A percentile compares a stretch with the other conserved stretches of the same genome.
phyloP scores from a whole-genome alignment of 805 yeast species.

The Ogataea pini region DNA sequence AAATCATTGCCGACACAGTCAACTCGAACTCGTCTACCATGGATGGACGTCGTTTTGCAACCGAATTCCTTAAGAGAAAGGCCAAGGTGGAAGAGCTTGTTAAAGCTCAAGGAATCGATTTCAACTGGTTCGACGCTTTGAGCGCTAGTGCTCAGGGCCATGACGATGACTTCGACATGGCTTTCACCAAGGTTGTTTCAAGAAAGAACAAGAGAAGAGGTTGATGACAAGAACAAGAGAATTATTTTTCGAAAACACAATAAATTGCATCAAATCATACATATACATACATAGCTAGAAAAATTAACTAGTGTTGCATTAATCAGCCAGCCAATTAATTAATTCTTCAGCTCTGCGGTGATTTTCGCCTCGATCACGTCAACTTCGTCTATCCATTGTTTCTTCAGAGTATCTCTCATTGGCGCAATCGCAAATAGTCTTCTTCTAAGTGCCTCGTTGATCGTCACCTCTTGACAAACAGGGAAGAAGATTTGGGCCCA shows the following conservation, averaged over 20 bases:
- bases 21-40: conserved; percentile 84
- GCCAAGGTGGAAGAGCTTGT: conserved; percentile 63
- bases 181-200: conserved; percentile 55
- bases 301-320: conserved; percentile 5
- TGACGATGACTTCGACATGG: conserved; percentile 55
- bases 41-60: conserved; percentile 94
- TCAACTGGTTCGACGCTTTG: conserved; percentile 73
- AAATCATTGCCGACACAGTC: conserved; percentile 88
- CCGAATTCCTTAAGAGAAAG: conserved; percentile 81
- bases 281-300: conserved; percentile 10
- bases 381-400: conserved; percentile 34
- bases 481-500: conserved; percentile 81
- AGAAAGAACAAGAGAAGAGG: conserved; percentile 55
- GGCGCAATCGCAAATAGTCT: conserved; percentile 53
- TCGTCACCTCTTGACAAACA: conserved; percentile 83
- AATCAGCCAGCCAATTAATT: neutral
- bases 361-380: conserved; percentile 15
- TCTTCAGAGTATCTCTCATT: conserved; percentile 38
- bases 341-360: neutral
- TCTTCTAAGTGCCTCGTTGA: conserved; percentile 87
- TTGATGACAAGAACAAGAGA: conserved; percentile 4
- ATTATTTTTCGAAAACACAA: neutral
- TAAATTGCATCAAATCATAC: conserved; percentile 5
- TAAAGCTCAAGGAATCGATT: conserved; percentile 41
- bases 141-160: conserved; percentile 19